Evolutionary conservation across 129 eudicot species (phyloP).

Genomic region (Cynara cardunculus): DNA sequence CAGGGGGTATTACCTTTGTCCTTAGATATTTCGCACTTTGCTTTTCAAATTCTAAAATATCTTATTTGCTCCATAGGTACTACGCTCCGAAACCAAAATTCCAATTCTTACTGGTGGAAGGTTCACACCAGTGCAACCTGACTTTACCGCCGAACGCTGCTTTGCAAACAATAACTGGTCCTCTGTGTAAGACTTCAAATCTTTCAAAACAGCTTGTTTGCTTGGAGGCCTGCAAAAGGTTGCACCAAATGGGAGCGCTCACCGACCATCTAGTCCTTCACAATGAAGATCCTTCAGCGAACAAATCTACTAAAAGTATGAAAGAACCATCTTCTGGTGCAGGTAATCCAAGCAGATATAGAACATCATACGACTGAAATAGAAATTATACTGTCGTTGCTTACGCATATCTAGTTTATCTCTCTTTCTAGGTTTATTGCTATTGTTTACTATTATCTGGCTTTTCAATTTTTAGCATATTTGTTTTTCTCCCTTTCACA

Average conservation of each 20-base stretch:
- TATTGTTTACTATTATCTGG: too few relatives aligned
- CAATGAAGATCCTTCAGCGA: conserved; percentile 33
- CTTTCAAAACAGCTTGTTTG: conserved; percentile 66
- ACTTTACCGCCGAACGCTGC: conserved; percentile 64
- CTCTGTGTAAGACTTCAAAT: conserved; percentile 32
- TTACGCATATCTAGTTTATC: too few relatives aligned
- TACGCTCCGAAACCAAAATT: conserved; percentile 49
- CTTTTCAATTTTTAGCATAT: too few relatives aligned
- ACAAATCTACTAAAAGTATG: conserved; percentile 22
- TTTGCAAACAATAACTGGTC: conserved; percentile 47
- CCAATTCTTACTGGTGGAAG: conserved; percentile 34
- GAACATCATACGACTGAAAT: not conserved
- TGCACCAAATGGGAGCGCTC: conserved; percentile 63
- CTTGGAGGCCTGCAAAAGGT: conserved; percentile 69
- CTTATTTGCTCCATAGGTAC: conserved; percentile 33
- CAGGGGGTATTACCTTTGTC: not conserved
- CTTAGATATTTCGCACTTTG: not conserved
- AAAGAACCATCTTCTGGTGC: conserved; percentile 46
- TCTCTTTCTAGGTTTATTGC: too few relatives aligned
- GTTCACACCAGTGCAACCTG: conserved; percentile 42
- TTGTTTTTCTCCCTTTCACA: not conserved
- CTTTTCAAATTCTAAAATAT: not conserved
- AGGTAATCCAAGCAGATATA: conserved; percentile 27
- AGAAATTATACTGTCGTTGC: not conserved
- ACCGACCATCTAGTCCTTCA: conserved; percentile 53